Percentiles rank a stretch among this genome's conserved stretches.
These are phyloP conservation scores for Andrographis paniculata DNA, from an alignment of 305 asterid species.

Conservation along the genomic window DNA sequence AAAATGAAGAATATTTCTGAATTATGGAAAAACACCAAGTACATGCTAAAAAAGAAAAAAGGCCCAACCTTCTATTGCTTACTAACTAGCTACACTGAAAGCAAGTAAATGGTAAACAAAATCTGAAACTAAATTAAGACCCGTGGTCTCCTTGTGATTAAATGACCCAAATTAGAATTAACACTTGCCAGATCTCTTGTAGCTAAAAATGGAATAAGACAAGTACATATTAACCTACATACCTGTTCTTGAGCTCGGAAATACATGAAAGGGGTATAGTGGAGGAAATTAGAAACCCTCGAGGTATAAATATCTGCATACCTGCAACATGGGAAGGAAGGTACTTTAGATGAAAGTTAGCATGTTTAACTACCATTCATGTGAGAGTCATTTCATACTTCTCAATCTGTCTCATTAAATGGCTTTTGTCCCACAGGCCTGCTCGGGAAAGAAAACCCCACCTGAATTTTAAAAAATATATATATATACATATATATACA, in stretches of 20 bases:
- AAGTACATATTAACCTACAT: slow-evolving; percentile 11
- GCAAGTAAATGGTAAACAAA: too few relatives aligned
- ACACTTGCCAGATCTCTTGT: neutral
- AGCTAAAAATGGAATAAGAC: neutral
- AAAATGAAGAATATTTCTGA: too few relatives aligned
- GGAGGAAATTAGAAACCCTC: slow-evolving; percentile 85
- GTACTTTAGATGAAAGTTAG: slow-evolving; percentile 2
- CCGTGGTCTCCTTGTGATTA: too few relatives aligned
- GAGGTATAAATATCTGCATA: slow-evolving; percentile 93
- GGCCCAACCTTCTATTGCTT: too few relatives aligned
- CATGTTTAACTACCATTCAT: slow-evolving; percentile 4
- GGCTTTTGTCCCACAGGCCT: slow-evolving; percentile 96
- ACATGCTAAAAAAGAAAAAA: too few relatives aligned
- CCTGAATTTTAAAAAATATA: too few relatives aligned
- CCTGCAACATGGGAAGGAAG: slow-evolving; percentile 32
- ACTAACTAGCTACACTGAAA: too few relatives aligned
- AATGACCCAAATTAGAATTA: too few relatives aligned
- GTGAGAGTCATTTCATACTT: slow-evolving; percentile 37
- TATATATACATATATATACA: too few relatives aligned
- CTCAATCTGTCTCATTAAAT: slow-evolving; percentile 88
- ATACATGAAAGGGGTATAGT: slow-evolving; percentile 86
- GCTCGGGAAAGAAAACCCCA: slow-evolving; percentile 95
- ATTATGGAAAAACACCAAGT: too few relatives aligned
- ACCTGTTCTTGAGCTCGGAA: slow-evolving; percentile 92
- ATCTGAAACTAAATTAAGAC: too few relatives aligned